These are phyloP conservation scores for Talinum fruticosum DNA, from an alignment of 148 eudicot species.

Conservation along the genomic window DNA sequence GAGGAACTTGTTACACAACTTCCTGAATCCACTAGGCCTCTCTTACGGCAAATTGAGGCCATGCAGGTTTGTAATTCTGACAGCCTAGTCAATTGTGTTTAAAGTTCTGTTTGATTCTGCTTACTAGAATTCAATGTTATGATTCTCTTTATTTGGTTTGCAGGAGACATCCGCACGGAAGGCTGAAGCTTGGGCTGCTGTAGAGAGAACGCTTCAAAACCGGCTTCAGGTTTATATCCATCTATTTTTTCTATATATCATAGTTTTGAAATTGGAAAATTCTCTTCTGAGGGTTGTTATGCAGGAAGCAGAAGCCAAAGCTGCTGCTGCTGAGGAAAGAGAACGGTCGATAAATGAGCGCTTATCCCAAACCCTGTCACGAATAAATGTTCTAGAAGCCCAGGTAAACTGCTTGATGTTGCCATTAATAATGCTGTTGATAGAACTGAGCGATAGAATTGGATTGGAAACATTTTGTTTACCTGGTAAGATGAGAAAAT, in stretches of 20 bases:
- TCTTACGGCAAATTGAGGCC: constrained; percentile 92
- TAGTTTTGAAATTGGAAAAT: neutral
- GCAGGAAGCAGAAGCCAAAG: constrained; percentile 97
- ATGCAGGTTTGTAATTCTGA: constrained; percentile 60
- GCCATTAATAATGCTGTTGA: constrained; percentile 15
- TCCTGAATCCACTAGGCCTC: constrained; percentile 99
- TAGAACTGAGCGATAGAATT: neutral
- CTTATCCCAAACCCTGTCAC: constrained; percentile 88
- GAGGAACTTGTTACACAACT: constrained; percentile 92
- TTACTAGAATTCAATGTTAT: neutral
- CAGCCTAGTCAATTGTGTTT: neutral
- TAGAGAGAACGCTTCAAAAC: constrained; percentile 81
- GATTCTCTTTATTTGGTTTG: constrained; percentile 26
- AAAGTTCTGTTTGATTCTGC: neutral
- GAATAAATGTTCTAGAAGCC: constrained; percentile 94
- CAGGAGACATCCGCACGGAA: constrained; percentile 85
- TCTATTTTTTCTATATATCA: constrained; percentile 4
- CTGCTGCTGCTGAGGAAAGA: constrained; percentile 90
- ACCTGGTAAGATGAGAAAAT: neutral
- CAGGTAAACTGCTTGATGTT: constrained; percentile 52
- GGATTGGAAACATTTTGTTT: neutral
- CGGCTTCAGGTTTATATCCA: constrained; percentile 73
- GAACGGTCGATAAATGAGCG: constrained; percentile 90
- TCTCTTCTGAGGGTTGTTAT: constrained; percentile 19
- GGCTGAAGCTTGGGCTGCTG: constrained; percentile 95